These are phyloP conservation scores for Durotheca rogersii DNA, from an alignment of 495 filamentous ascomycete species.

Conservation along the genomic window DNA sequence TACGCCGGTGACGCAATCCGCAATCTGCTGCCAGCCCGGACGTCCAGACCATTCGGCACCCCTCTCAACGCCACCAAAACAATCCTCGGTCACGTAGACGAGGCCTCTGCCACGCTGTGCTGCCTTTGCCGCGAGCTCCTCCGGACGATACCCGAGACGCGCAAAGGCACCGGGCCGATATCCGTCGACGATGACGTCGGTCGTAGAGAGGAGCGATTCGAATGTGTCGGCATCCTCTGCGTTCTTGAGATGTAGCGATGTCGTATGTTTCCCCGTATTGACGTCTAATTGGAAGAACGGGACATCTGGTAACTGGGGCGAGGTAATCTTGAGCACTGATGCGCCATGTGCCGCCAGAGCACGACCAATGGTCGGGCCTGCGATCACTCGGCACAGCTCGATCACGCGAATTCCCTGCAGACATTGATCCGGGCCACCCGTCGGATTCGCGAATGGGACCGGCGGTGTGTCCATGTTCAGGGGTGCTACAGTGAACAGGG, in stretches of 20 bases:
- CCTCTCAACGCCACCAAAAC: conserved; percentile 56
- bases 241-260: conserved; percentile 58
- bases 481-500: conserved; percentile 55
- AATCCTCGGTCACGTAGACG: conserved; percentile 72
- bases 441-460: conserved; percentile 50
- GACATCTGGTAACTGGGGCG: conserved; percentile 66
- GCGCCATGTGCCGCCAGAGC: conserved; percentile 69
- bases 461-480: conserved; percentile 51
- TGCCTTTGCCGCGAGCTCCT: conserved; percentile 53
- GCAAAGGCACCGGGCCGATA: conserved; percentile 68
- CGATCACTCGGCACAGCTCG: conserved; percentile 67
- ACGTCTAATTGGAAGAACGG: conserved; percentile 80
- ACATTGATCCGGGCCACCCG: conserved; percentile 51
- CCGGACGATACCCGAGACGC: conserved; percentile 61
- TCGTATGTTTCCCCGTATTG: conserved; percentile 66
- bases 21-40: conserved; percentile 61
- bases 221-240: conserved; percentile 55
- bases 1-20: conserved; percentile 53
- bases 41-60: conserved; percentile 51
- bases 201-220: conserved; percentile 57
- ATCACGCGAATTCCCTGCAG: conserved; percentile 60
- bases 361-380: conserved; percentile 63
- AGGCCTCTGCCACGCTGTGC: conserved; percentile 57
- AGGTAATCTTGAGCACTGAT: conserved; percentile 70
- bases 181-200: conserved; percentile 64